phyloP scores from a whole-genome alignment of 139 green algal species.

The Tetradesmus obliquus region DNA sequence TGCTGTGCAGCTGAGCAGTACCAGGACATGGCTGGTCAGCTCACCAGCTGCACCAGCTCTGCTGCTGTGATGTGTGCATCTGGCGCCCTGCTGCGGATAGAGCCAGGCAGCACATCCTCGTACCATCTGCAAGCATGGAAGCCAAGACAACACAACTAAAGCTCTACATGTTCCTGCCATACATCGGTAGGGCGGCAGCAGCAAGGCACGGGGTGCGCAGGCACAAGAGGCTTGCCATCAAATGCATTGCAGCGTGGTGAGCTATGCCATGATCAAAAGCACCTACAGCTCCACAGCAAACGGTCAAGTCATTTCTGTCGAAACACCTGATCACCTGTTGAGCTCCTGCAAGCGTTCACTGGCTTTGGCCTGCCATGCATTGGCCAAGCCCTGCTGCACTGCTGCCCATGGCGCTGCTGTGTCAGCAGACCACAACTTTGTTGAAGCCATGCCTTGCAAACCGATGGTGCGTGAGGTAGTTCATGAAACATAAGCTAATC shows the following conservation, averaged over 20 bases:
- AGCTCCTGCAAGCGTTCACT: background rate
- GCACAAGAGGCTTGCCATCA: background rate
- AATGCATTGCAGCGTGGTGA: background rate
- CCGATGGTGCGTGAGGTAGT: no score
- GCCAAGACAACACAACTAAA: background rate
- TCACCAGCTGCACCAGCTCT: slow-evolving; percentile 18
- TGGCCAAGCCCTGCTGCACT: background rate
- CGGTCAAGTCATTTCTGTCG: no score
- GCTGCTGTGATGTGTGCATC: slow-evolving; percentile 3
- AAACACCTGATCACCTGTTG: background rate
- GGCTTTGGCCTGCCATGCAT: background rate
- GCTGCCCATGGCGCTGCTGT: background rate
- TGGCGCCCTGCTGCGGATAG: background rate
- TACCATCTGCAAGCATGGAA: slow-evolving; percentile 25
- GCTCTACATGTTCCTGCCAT: background rate
- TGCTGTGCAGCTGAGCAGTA: background rate
- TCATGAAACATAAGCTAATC: background rate
- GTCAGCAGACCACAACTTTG: background rate
- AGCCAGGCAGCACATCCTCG: background rate
- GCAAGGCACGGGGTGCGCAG: background rate
- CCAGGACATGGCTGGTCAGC: background rate
- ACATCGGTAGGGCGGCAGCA: background rate
- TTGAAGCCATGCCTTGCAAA: background rate
- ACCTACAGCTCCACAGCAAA: no score
- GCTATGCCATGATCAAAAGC: no score